Evolutionary conservation across 108 stramenopile genomes (phyloP).

Genomic region (Cylindrotheca fusiformis): DNA sequence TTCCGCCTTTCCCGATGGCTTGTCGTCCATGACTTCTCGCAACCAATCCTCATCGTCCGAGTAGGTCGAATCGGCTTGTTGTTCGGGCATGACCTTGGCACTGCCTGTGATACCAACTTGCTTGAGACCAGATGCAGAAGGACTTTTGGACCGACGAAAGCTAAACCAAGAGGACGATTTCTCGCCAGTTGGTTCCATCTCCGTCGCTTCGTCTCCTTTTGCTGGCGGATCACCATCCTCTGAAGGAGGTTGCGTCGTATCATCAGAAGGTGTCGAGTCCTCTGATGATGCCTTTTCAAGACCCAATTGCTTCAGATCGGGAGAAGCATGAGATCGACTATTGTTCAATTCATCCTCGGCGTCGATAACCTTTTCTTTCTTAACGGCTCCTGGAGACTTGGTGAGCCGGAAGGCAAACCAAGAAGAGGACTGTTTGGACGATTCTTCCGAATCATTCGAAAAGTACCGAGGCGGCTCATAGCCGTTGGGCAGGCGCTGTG

Average conservation of each 20-base stretch:
- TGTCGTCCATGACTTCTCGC: slow-evolving; percentile 23
- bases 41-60: slow-evolving; percentile 32
- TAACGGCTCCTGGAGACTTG: slow-evolving; percentile 8
- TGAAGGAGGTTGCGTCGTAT: not conserved
- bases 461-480: too few species aligned
- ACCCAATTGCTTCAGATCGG: not conserved
- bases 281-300: not conserved
- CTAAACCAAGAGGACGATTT: slow-evolving; percentile 1
- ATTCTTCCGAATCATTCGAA: too few species aligned
- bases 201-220: not conserved
- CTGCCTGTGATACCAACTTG: not conserved
- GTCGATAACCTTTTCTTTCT: not conserved
- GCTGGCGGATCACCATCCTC: not conserved
- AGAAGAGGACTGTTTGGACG: not conserved
- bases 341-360: not conserved
- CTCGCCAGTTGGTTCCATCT: not conserved
- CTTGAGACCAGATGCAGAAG: not conserved
- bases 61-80: slow-evolving; percentile 5
- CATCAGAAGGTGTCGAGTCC: not conserved
- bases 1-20: not conserved
- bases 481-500: too few species aligned
- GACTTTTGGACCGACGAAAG: slow-evolving; percentile 5
- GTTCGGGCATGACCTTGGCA: too few species aligned
- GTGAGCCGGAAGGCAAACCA: slow-evolving; percentile 18
- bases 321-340: not conserved